Percentiles rank a stretch among this genome's conserved stretches.
phyloP scores from a whole-genome alignment of 495 filamentous ascomycete species.

The Penicillium psychrofluorescens region DNA sequence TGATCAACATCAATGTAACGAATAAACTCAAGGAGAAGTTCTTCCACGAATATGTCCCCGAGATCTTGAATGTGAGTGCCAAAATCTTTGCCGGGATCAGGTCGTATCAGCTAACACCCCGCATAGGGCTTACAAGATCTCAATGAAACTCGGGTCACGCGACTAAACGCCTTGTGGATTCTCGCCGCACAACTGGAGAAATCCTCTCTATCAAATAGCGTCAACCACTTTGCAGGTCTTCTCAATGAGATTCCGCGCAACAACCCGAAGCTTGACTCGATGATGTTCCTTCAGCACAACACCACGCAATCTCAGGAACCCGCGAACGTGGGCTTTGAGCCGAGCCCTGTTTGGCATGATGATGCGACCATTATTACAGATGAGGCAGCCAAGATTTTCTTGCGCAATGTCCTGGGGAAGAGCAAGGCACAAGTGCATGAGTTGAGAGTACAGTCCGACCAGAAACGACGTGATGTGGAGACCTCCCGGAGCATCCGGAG shows the following conservation, averaged over 20 bases:
- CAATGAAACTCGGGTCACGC: conserved; percentile 75
- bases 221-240: conserved; percentile 61
- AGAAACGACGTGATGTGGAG: conserved; percentile 78
- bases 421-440: conserved; percentile 77
- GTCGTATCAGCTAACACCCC: neutral
- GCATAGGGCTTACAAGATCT: conserved; percentile 73
- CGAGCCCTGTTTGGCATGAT: conserved; percentile 96
- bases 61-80: conserved; percentile 73
- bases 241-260: conserved; percentile 81
- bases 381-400: conserved; percentile 77
- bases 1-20: conserved; percentile 89
- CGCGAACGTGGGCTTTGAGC: conserved; percentile 76
- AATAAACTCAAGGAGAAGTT: conserved; percentile 96
- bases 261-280: conserved; percentile 78
- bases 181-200: conserved; percentile 73
- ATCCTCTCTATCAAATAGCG: conserved; percentile 60
- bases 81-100: neutral
- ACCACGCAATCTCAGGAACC: conserved; percentile 75
- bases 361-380: conserved; percentile 76
- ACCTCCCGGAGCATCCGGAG: conserved; percentile 61
- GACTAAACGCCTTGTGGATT: conserved; percentile 80
- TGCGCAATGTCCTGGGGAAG: conserved; percentile 86
- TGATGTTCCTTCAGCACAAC: conserved; percentile 97
- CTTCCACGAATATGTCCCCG: conserved; percentile 93
- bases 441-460: conserved; percentile 71